phyloP scores from a whole-genome alignment of 2,329 filamentous ascomycete genomes.

The Chrysosporium keratinophilum region DNA sequence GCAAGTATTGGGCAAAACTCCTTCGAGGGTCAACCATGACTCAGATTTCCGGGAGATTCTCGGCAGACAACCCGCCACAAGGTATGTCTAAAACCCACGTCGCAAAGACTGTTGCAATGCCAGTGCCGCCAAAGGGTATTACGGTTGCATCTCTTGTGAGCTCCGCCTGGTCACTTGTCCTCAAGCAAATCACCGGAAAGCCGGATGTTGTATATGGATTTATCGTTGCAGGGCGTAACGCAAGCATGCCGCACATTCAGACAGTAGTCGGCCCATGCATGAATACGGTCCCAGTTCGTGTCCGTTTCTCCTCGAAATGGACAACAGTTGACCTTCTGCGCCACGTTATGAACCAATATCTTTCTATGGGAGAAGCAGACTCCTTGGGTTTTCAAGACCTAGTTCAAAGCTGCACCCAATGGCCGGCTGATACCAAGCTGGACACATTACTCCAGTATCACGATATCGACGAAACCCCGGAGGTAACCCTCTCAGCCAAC shows the following conservation, averaged over 20 bases:
- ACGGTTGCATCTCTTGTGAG: slow-evolving; percentile 51
- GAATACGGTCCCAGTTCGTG: slow-evolving; percentile 52
- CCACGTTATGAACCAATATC: slow-evolving; percentile 42
- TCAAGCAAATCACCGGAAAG: slow-evolving; percentile 40
- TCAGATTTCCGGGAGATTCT: background rate
- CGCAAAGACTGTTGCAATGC: slow-evolving; percentile 32
- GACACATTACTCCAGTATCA: slow-evolving; percentile 13
- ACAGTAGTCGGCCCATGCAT: slow-evolving; percentile 50
- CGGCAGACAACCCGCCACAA: background rate
- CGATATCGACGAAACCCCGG: slow-evolving; percentile 13
- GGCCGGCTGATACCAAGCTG: slow-evolving; percentile 33
- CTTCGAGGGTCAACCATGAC: slow-evolving; percentile 6
- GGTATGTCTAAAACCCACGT: slow-evolving; percentile 1
- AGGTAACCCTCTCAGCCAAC: background rate
- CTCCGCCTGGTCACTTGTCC: slow-evolving; percentile 50
- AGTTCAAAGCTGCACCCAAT: slow-evolving; percentile 38
- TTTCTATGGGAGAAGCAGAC: slow-evolving; percentile 41
- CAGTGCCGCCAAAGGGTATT: slow-evolving; percentile 41
- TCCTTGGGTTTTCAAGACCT: slow-evolving; percentile 42
- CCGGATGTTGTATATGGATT: slow-evolving; percentile 51
- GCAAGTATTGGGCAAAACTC: slow-evolving; percentile 8
- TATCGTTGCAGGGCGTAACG: slow-evolving; percentile 50
- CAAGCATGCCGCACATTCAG: slow-evolving; percentile 42
- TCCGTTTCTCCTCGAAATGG: slow-evolving; percentile 40
- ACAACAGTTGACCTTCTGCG: slow-evolving; percentile 39